Evolutionary conservation across 345 rosid genomes (phyloP), one percentile per base, ranked within the genome.

Genomic region (Garcia nutans): DNA sequence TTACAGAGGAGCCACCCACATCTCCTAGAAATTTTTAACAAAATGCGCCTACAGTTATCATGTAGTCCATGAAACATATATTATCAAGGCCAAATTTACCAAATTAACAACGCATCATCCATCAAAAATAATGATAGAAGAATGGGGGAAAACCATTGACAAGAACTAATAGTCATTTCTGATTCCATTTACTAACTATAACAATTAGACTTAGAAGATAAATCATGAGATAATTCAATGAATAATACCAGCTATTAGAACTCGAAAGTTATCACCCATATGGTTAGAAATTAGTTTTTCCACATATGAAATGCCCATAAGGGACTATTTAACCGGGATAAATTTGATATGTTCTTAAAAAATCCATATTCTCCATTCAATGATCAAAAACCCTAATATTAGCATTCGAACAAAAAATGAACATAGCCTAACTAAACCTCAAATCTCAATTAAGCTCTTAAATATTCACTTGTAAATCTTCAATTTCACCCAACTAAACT

Each of bases 1-100:
- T 81, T 70, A 83, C 88, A 77, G 86, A 86, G 87, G 98, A 87
- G 92, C 92, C 96, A 90, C 90, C 93, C 96, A 93, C 86, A 85
- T 85, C 97, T 86, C 96, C 95, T 94, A 77, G 33, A 69, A 76
- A 70, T 49, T 55, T 28, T 28, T 54, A 67, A 44, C 64, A 71
- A 74, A 76, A 71, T 50, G 20, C 11, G 37, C 59, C 65, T 11
- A 15, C 3, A 2, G 20, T 56, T 59, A 77, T 9, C 20, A 20
- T 2, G 26, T 11, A 15, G 33, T 42, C 31, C 56, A 59, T n/a
- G 16, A 37, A 57, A 22, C 54, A 42, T 41, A 24, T 31, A 37
- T 28, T 22, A 31, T 15, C 62, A 33, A 66, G 37, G 41, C 6
- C 23, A 6, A 71, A 20, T 2, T n/a, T 57, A 20, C 7, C 60